These are phyloP conservation scores for Tolypocladium cylindrosporum DNA, from an alignment of 2,329 filamentous ascomycete genomes.

Conservation along the genomic window DNA sequence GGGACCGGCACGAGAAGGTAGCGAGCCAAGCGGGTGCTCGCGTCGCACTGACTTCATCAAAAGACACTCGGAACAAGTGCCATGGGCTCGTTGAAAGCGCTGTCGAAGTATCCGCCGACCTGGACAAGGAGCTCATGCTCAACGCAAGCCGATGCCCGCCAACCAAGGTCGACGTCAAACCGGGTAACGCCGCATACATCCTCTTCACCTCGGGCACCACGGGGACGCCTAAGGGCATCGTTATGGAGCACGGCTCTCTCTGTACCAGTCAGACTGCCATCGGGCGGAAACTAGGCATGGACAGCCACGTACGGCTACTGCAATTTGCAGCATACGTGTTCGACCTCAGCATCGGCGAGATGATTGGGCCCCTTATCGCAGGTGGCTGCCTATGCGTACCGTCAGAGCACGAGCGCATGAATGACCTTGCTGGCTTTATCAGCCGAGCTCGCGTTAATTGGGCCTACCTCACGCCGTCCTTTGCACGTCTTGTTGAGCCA, in stretches of 20 bases:
- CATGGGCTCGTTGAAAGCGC: too few relatives aligned
- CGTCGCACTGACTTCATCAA: neutral
- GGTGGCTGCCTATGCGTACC: constrained; percentile 5
- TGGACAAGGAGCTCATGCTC: too few relatives aligned
- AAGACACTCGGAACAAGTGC: neutral
- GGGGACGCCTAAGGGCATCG: constrained; percentile 8
- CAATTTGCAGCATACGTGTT: constrained; percentile 6
- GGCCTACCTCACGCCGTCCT: constrained; percentile 2
- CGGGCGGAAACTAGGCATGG: neutral
- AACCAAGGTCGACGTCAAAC: neutral
- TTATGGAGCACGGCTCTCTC: constrained; percentile 6
- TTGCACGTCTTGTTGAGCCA: constrained; percentile 1
- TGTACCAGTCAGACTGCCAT: neutral
- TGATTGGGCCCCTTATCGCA: constrained; percentile 1
- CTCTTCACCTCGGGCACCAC: constrained; percentile 9
- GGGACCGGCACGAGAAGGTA: constrained; percentile 8
- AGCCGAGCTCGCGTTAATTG: neutral
- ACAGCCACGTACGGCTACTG: neutral
- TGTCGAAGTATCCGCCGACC: too few relatives aligned
- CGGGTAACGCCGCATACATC: neutral
- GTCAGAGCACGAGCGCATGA: constrained; percentile 1
- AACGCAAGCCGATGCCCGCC: neutral
- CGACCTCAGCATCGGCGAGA: constrained; percentile 3
- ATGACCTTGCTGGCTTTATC: constrained; percentile 4
- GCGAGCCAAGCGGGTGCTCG: constrained; percentile 1